A percentile compares a stretch with the other conserved stretches of the same genome.
These are phyloP conservation scores for Austroboletus festivus DNA, from an alignment of 768 basidiomycete genomes.

Conservation along the genomic window DNA sequence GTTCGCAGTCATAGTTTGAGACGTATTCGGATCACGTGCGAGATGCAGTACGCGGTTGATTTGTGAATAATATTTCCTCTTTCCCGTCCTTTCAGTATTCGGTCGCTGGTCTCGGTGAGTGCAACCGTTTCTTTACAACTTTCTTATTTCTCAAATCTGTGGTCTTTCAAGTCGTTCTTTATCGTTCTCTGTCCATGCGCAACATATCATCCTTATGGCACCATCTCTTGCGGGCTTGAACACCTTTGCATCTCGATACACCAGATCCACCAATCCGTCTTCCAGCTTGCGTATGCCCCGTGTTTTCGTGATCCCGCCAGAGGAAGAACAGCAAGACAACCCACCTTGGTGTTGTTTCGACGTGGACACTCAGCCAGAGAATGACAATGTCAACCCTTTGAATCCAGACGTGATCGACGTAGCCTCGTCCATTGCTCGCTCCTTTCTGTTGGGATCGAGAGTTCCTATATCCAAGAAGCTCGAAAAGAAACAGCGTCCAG, in stretches of 20 bases:
- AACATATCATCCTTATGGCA: conserved; percentile 9
- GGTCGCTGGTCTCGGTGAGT: conserved; percentile 14
- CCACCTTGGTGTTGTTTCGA: conserved; percentile 58
- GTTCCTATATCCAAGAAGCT: conserved; percentile 19
- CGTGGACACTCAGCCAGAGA: conserved; percentile 36
- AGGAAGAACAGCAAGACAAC: conserved; percentile 48
- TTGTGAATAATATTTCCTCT: conserved; percentile 14
- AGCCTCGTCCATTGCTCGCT: conserved; percentile 3
- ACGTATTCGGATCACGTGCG: no score
- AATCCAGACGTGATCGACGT: conserved; percentile 22
- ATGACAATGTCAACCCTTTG: conserved; percentile 13
- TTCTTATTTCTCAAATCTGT: background rate
- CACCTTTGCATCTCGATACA: conserved; percentile 19
- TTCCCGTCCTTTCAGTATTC: background rate
- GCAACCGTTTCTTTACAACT: background rate
- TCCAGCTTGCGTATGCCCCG: conserved; percentile 37
- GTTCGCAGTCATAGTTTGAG: no score
- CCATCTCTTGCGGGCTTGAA: conserved; percentile 10
- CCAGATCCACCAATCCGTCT: conserved; percentile 1
- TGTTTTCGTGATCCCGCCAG: conserved; percentile 57
- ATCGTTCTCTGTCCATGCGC: background rate
- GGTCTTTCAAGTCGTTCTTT: background rate
- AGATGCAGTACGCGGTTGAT: conserved; percentile 14
- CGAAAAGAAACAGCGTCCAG: conserved; percentile 32
- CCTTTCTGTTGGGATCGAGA: conserved; percentile 6